phyloP scores from a whole-genome alignment of 225 moss, liverwort and hornwort species.

The Lunularia cruciata region DNA sequence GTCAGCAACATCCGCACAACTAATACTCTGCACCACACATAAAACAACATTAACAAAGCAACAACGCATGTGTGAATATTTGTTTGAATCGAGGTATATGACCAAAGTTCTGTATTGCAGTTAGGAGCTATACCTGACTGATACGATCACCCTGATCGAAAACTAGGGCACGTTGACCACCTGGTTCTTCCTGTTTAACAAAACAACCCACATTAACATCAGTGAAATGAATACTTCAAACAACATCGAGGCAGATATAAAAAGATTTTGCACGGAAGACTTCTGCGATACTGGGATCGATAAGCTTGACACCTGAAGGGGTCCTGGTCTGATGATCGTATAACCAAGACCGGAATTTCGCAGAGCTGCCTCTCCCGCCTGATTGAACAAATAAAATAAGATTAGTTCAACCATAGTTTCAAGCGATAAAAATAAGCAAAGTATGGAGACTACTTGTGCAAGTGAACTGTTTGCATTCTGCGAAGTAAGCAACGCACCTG shows the following conservation, averaged over 20 bases:
- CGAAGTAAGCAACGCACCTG: too few relatives aligned
- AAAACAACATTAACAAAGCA: not conserved
- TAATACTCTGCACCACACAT: slow-evolving; percentile 62
- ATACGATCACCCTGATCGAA: slow-evolving; percentile 95
- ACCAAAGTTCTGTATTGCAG: too few relatives aligned
- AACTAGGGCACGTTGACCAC: slow-evolving; percentile 81
- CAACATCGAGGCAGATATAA: not conserved
- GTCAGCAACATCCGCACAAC: slow-evolving; percentile 94
- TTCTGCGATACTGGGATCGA: not conserved
- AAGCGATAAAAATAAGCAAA: not conserved
- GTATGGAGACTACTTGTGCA: too few relatives aligned
- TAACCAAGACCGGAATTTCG: slow-evolving; percentile 86
- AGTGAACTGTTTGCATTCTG: too few relatives aligned
- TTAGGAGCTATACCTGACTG: slow-evolving; percentile 67
- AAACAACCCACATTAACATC: not conserved
- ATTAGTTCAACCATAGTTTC: too few relatives aligned
- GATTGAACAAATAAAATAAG: too few relatives aligned
- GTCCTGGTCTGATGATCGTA: slow-evolving; percentile 85
- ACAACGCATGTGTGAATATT: too few relatives aligned
- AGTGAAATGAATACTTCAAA: not conserved
- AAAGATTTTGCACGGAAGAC: not conserved
- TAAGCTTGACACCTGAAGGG: slow-evolving; percentile 75
- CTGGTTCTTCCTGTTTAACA: slow-evolving; percentile 75
- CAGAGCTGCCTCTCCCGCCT: slow-evolving; percentile 84
- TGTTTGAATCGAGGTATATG: too few relatives aligned